phyloP scores from a whole-genome alignment of 768 basidiomycete genomes.

The Psilocybe subaeruginosa region DNA sequence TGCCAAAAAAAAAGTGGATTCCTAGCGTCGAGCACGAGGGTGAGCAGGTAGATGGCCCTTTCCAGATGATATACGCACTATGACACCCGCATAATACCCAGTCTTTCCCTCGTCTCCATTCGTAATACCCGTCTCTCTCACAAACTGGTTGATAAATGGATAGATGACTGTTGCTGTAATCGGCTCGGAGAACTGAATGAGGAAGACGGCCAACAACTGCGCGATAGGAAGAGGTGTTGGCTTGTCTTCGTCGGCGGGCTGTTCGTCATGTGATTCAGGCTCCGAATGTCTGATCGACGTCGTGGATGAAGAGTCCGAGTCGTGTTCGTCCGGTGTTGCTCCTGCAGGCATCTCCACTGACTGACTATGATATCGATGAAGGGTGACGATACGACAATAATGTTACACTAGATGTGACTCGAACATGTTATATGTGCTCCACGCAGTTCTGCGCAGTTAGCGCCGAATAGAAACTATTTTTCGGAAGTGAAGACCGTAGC shows the following conservation, averaged over 20 bases:
- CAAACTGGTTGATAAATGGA: constrained; percentile 49
- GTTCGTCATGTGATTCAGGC: neutral
- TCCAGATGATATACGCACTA: constrained; percentile 32
- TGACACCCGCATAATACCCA: constrained; percentile 52
- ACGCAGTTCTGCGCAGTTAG: too few species aligned
- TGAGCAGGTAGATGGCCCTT: neutral
- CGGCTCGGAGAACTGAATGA: constrained; percentile 48
- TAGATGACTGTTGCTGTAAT: constrained; percentile 49
- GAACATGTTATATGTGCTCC: too few species aligned
- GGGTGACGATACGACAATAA: too few species aligned
- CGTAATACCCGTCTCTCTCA: constrained; percentile 46
- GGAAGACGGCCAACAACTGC: constrained; percentile 38
- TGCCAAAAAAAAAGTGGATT: constrained; percentile 48
- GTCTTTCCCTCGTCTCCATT: constrained; percentile 46
- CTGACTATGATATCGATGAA: too few species aligned
- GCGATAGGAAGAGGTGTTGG: constrained; percentile 42
- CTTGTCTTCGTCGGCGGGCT: neutral
- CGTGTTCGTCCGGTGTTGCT: too few species aligned
- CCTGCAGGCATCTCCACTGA: too few species aligned
- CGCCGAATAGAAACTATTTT: too few species aligned
- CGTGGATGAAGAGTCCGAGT: too few species aligned
- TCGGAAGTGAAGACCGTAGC: too few species aligned
- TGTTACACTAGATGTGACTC: too few species aligned
- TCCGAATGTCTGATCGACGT: too few species aligned
- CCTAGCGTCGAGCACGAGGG: constrained; percentile 25